Evolutionary conservation across 805 yeast genomes (phyloP).

Genomic region (Kluyveromyces lactis): DNA sequence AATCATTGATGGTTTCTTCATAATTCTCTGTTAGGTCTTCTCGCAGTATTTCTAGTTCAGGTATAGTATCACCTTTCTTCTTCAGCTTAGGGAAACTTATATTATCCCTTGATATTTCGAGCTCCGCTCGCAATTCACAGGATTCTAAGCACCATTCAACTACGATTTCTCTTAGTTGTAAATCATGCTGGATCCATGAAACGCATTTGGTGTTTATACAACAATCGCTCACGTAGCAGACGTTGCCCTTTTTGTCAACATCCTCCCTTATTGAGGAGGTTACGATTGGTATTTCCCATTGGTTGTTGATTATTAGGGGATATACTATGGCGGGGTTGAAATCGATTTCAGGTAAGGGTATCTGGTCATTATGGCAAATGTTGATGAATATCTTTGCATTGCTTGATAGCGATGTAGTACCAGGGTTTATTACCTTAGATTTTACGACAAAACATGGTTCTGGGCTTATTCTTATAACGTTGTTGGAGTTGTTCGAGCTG

Average conservation of each 20-base stretch:
- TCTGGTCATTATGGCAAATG: slow-evolving; percentile 55
- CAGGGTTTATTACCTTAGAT: slow-evolving; percentile 35
- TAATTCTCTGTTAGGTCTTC: slow-evolving; percentile 36
- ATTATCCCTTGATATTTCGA: slow-evolving; percentile 51
- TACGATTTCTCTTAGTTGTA: slow-evolving; percentile 53
- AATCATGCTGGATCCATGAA: slow-evolving; percentile 50
- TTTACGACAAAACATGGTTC: slow-evolving; percentile 69
- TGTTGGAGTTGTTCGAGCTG: background rate
- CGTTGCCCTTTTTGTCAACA: slow-evolving; percentile 60
- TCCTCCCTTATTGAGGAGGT: slow-evolving; percentile 49
- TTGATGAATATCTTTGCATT: slow-evolving; percentile 70
- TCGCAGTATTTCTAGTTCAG: slow-evolving; percentile 36
- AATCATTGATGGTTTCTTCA: slow-evolving; percentile 28
- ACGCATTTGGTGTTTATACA: slow-evolving; percentile 59
- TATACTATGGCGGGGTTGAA: slow-evolving; percentile 53
- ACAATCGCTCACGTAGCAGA: slow-evolving; percentile 69
- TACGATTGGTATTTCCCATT: slow-evolving; percentile 83
- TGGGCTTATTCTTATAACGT: slow-evolving; percentile 36
- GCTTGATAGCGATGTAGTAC: background rate
- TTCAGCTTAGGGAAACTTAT: slow-evolving; percentile 62
- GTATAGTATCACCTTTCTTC: slow-evolving; percentile 51
- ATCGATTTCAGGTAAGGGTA: slow-evolving; percentile 52
- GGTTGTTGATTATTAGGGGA: slow-evolving; percentile 54
- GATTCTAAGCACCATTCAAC: slow-evolving; percentile 82
- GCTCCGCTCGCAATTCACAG: slow-evolving; percentile 47